Percentiles rank a stretch among this genome's conserved stretches.
These are phyloP conservation scores for Botrytis fabae DNA, from an alignment of 2,329 filamentous ascomycete genomes.

Conservation along the genomic window DNA sequence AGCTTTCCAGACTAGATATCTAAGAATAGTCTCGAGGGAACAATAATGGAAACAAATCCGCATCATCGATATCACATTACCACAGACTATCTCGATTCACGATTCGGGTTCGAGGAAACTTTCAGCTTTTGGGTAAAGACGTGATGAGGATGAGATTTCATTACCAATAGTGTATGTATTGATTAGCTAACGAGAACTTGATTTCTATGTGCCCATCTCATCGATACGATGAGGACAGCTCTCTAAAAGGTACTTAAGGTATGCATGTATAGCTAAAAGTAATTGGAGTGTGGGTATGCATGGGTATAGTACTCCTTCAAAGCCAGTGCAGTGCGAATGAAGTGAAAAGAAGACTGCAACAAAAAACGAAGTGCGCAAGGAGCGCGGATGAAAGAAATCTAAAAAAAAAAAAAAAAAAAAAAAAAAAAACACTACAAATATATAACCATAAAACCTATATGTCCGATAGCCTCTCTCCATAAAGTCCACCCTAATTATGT, in stretches of 20 bases:
- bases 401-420: constrained; percentile 6
- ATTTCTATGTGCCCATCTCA: background rate
- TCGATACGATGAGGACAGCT: background rate
- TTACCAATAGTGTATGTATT: background rate
- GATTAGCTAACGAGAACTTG: background rate
- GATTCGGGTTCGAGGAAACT: too few relatives aligned
- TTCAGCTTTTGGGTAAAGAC: background rate
- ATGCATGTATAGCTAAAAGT: constrained; percentile 1
- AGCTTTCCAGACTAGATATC: background rate
- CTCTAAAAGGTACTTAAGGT: background rate
- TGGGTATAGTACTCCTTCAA: constrained; percentile 20
- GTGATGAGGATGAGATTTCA: background rate
- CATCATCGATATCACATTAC: background rate
- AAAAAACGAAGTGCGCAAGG: background rate
- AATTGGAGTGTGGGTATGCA: constrained; percentile 17
- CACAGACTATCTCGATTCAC: background rate
- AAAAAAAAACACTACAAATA: constrained; percentile 14
- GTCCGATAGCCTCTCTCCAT: background rate
- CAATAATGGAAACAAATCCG: background rate
- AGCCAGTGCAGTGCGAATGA: constrained; percentile 1
- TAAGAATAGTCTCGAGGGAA: too few relatives aligned
- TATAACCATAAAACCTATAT: constrained; percentile 12
- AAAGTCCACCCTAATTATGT: constrained; percentile 16
- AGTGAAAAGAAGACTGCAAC: background rate
- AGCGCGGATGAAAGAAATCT: background rate